Percentiles rank a stretch among this genome's conserved stretches.
Evolutionary conservation across 345 rosid species (phyloP).

Genomic region (Bruguiera parviflora): DNA sequence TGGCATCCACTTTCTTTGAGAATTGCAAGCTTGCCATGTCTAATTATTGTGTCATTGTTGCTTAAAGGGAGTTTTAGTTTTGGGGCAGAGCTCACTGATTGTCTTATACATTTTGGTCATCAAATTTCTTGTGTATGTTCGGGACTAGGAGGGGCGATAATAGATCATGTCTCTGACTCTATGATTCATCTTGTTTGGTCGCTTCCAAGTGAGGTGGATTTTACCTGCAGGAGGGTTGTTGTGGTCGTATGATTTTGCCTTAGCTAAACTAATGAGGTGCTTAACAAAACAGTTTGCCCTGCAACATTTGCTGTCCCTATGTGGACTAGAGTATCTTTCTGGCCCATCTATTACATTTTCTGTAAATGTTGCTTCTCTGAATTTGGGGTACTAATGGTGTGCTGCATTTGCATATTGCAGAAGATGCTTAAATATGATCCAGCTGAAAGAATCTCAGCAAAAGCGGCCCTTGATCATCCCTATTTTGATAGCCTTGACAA

Average conservation of each 20-base stretch:
- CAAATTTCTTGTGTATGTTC: too few relatives aligned
- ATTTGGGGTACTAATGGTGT: neutral
- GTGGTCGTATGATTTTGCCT: too few relatives aligned
- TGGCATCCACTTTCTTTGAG: neutral
- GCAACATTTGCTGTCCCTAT: neutral
- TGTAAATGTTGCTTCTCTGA: neutral
- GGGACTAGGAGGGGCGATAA: too few relatives aligned
- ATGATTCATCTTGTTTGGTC: too few relatives aligned
- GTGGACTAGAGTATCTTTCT: too few relatives aligned
- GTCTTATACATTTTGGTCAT: too few relatives aligned
- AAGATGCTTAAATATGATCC: constrained; percentile 79
- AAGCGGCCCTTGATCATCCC: constrained; percentile 85
- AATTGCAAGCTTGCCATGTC: neutral
- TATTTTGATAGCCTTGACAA: constrained; percentile 86
- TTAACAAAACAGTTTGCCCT: neutral
- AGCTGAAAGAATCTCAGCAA: constrained; percentile 82
- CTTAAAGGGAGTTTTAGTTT: neutral
- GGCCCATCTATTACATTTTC: too few relatives aligned
- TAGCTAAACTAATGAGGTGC: neutral
- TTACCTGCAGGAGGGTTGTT: too few relatives aligned
- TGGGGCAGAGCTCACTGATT: too few relatives aligned
- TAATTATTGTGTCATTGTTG: neutral
- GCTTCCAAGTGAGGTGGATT: too few relatives aligned
- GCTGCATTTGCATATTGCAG: constrained; percentile 41
- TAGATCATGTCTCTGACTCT: too few relatives aligned